Evolutionary conservation across 2,329 filamentous ascomycete genomes (phyloP).

Genomic region (Penicillium sp.): DNA sequence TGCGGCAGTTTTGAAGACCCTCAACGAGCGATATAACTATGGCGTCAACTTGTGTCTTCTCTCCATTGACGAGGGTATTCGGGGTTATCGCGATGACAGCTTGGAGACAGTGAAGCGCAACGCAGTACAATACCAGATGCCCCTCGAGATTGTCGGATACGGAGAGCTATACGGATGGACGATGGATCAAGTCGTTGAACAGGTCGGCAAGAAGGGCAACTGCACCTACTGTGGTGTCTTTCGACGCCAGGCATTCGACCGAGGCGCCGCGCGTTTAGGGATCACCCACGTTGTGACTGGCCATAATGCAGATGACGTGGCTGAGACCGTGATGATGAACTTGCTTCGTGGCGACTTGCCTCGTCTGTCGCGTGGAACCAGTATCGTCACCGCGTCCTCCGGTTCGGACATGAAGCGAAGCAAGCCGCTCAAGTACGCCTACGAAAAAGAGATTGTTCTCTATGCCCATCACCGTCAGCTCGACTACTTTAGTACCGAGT

Average conservation of each 20-base stretch:
- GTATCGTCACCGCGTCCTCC: constrained; percentile 72
- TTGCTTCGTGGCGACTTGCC: constrained; percentile 83
- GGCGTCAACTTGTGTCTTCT: constrained; percentile 78
- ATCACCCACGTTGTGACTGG: constrained; percentile 95
- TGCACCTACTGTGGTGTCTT: constrained; percentile 99
- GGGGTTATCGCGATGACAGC: constrained; percentile 91
- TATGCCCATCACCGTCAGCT: constrained; percentile 96
- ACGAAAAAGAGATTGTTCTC: constrained; percentile 97
- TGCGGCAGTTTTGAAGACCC: constrained; percentile 85
- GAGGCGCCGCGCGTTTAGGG: constrained; percentile 77
- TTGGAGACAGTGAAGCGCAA: constrained; percentile 96
- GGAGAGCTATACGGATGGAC: constrained; percentile 95
- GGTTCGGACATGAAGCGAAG: constrained; percentile 87
- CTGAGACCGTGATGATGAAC: constrained; percentile 98
- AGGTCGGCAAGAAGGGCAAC: constrained; percentile 95
- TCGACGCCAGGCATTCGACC: constrained; percentile 83
- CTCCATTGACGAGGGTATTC: constrained; percentile 95
- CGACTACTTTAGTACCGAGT: constrained; percentile 97
- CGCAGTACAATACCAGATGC: constrained; percentile 82
- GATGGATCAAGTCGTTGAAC: constrained; percentile 96
- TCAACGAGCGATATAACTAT: constrained; percentile 86
- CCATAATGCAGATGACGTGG: constrained; percentile 95
- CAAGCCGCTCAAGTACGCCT: constrained; percentile 96
- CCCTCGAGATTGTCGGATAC: constrained; percentile 86
- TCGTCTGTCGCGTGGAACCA: constrained; percentile 78